Percentiles rank a stretch among this genome's conserved stretches.
phyloP scores from a whole-genome alignment of 2,329 filamentous ascomycete species.

The Grosmannia penicillata region DNA sequence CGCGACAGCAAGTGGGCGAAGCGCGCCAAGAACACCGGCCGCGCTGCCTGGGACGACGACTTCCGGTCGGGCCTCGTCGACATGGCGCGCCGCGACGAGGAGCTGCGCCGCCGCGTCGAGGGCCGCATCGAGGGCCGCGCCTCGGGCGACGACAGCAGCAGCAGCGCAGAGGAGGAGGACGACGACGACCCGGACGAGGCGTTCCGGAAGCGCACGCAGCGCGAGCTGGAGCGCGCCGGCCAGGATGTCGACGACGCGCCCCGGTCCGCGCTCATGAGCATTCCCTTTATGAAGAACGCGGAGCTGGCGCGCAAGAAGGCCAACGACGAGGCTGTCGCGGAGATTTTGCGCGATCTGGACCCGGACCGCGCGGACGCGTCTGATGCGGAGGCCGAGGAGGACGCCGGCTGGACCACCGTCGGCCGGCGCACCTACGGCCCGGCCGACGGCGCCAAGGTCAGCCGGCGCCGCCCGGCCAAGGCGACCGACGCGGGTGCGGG shows the following conservation, averaged over 20 bases:
- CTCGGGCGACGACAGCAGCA: constrained; percentile 12
- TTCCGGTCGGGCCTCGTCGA: constrained; percentile 65
- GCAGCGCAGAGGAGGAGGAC: constrained; percentile 30
- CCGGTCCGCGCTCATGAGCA: constrained; percentile 55
- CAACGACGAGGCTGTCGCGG: constrained; percentile 62
- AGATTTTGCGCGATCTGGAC: constrained; percentile 58
- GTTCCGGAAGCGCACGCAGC: constrained; percentile 32
- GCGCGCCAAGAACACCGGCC: constrained; percentile 61
- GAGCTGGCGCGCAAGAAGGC: constrained; percentile 63
- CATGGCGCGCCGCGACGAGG: constrained; percentile 70
- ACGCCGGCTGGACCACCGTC: constrained; percentile 3
- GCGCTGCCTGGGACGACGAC: constrained; percentile 78
- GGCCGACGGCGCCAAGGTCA: background rate
- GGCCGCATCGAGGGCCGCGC: constrained; percentile 61
- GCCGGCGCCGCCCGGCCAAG: background rate
- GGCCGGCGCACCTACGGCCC: constrained; percentile 10
- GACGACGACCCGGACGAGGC: constrained; percentile 45
- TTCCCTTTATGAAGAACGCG: constrained; percentile 92
- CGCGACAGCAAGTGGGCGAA: constrained; percentile 89
- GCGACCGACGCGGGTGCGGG: background rate
- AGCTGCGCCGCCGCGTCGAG: constrained; percentile 64
- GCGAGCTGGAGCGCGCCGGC: constrained; percentile 26
- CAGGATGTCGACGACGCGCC: constrained; percentile 28
- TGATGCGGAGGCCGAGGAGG: constrained; percentile 6
- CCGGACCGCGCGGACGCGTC: background rate